Evolutionary conservation across 1,284 basidiomycete genomes (phyloP), one percentile per base, ranked within the genome.

Genomic region (Tilletia indica): DNA sequence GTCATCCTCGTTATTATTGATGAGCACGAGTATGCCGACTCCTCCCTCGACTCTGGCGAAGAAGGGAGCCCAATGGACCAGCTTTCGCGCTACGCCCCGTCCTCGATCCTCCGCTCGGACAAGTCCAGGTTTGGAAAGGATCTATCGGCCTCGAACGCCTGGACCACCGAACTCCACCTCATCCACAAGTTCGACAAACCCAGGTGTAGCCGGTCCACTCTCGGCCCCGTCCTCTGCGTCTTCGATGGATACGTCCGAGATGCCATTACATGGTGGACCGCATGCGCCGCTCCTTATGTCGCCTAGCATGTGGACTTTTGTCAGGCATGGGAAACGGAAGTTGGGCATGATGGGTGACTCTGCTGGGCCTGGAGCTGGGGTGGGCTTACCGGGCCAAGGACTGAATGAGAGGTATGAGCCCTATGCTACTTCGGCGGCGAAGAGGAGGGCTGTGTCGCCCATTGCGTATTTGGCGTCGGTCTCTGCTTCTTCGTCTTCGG

Each of bases 381-480:
- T 31, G 25, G 25, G 25, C 25, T 31, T 31, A 2, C 25, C 25
- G 58, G 25, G 58, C n/a, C 69, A 19, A 47, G 9, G 75, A 73
- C 0, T 73, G 42, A 45, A 77, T 9, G 77, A 79, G 16, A 42
- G 77, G 3, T 79, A 75, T 68, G 77, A 76, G 31, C 77, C 77
- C n/a, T 71, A 71, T 49, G 70, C 70, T n/a, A 68, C 48, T 8
- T 56, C 48, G 14, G 70, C 67, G 1, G 75, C 76, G 69, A 79
- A 79, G 71, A 73, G 77, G 25, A 68, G 77, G 4, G 77, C 77
- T 3, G 77, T 79, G 0, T 76, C 74, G n/a, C 77, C 77, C 6
- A 75, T 76, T 64, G 61, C 61, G 16, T 64, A 64, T 34, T 36
- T 64, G 9, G 61, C 38, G 0, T 68, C 66, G 31, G 21, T n/a